Conservation (phyloP, 306 rosid genomes). For the Quercus parvula region DNA sequence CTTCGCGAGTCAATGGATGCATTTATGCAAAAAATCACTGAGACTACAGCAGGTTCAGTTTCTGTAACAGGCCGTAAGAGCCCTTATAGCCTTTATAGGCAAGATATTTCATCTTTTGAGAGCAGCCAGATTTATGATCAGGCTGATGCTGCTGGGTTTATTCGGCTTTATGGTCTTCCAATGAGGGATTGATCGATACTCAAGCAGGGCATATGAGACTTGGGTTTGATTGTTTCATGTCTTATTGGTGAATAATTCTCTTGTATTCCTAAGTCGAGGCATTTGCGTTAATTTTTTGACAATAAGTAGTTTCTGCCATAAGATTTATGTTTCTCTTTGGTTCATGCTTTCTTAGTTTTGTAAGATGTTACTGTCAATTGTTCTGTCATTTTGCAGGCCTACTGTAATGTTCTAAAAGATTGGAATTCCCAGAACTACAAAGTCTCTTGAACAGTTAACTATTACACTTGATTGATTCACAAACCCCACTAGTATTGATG, state of each 20-base stretch:
- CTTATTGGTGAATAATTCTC: neutral
- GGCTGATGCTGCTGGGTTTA: slow-evolving; percentile 95
- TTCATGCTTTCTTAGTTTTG: no score
- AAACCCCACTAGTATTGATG: no score
- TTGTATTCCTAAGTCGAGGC: no score
- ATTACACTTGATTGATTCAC: no score
- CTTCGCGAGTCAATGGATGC: slow-evolving; percentile 85
- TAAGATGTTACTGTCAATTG: no score
- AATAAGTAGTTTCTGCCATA: neutral
- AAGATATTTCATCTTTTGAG: no score
- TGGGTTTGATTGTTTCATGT: neutral
- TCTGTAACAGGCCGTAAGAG: slow-evolving; percentile 40
- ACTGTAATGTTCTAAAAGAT: no score
- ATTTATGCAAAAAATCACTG: slow-evolving; percentile 83
- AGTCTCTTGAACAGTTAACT: no score
- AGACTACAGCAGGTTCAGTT: slow-evolving; percentile 74
- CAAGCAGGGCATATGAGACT: slow-evolving; percentile 39
- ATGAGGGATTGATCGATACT: slow-evolving; percentile 84
- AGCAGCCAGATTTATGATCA: slow-evolving; percentile 63
- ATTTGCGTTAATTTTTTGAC: neutral
- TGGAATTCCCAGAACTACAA: no score
- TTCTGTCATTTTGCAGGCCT: no score
- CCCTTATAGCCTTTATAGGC: no score
- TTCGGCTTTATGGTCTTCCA: slow-evolving; percentile 91
- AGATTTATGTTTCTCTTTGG: neutral